Conservation (phyloP, 345 rosid genomes). For the Pistacia integerrima region DNA sequence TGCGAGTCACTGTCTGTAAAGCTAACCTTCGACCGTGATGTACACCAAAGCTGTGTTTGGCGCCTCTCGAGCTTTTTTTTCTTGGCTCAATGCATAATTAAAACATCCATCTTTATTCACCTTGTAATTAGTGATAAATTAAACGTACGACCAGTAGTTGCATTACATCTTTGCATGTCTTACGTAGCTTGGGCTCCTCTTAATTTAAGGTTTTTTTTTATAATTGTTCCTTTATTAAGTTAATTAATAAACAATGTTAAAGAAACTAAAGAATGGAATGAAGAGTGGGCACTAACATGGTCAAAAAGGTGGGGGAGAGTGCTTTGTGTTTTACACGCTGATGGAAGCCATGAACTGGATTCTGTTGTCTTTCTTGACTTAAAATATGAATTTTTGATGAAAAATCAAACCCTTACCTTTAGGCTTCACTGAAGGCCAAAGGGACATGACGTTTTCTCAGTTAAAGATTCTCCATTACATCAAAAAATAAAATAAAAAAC, state of each 20-base stretch:
- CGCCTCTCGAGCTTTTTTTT: constrained; percentile 10
- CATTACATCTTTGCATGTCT: constrained; percentile 43
- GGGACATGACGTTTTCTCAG: constrained; percentile 47
- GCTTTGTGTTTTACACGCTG: constrained; percentile 39
- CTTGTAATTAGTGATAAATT: constrained; percentile 5
- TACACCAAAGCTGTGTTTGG: neutral
- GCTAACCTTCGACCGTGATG: constrained; percentile 9
- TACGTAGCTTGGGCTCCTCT: constrained; percentile 19
- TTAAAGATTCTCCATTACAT: constrained; percentile 58
- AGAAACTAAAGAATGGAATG: constrained; percentile 14
- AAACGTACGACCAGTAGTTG: constrained; percentile 23
- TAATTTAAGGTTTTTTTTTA: neutral
- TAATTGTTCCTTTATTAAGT: neutral
- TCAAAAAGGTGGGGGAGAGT: constrained; percentile 38
- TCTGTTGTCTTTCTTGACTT: constrained; percentile 43
- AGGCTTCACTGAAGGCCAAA: constrained; percentile 50
- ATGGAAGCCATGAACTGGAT: constrained; percentile 61
- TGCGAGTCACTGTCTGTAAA: constrained; percentile 10
- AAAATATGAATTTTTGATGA: constrained; percentile 18
- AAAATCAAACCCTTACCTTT: constrained; percentile 48
- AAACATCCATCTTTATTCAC: neutral
- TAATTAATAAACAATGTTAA: constrained; percentile 6
- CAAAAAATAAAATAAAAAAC: neutral
- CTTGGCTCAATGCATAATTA: constrained; percentile 30
- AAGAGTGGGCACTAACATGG: constrained; percentile 57